Evolutionary conservation across 345 rosid genomes (phyloP).

Genomic region (Rhizophora apiculata): DNA sequence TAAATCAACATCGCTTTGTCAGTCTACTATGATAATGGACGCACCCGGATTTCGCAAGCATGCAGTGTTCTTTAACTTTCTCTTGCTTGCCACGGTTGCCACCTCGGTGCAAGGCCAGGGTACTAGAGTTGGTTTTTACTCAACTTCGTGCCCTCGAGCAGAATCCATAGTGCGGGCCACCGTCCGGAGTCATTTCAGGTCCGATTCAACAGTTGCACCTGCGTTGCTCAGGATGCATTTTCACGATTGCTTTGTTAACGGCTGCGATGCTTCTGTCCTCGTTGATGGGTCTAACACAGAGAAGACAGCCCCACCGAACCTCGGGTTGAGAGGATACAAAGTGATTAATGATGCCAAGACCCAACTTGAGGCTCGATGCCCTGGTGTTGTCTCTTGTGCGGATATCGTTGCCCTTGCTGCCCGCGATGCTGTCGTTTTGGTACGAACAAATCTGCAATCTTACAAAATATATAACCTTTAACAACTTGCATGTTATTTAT

Average conservation of each 20-base stretch:
- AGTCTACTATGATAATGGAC: too few species aligned
- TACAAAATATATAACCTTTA: too few species aligned
- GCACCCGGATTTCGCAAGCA: neutral
- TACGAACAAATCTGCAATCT: neutral
- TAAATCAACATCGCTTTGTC: too few species aligned
- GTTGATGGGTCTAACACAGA: conserved; percentile 38
- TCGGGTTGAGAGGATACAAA: conserved; percentile 36
- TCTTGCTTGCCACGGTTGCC: neutral
- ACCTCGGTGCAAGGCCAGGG: conserved; percentile 10
- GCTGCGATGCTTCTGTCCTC: conserved; percentile 59
- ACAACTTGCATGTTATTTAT: neutral
- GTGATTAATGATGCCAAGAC: conserved; percentile 56
- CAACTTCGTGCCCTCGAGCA: conserved; percentile 11
- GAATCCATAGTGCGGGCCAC: conserved; percentile 16
- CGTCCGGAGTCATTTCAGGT: conserved; percentile 9
- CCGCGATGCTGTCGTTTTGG: conserved; percentile 42
- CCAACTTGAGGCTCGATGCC: conserved; percentile 44
- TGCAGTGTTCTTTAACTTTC: neutral
- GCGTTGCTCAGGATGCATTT: conserved; percentile 50
- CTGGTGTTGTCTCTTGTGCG: conserved; percentile 56
- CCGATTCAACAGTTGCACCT: conserved; percentile 40
- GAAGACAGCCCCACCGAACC: conserved; percentile 37
- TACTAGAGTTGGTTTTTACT: conserved; percentile 15
- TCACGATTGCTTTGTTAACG: conserved; percentile 54
- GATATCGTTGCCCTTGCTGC: conserved; percentile 53